Percentiles rank a stretch among this genome's conserved stretches.
Conservation (phyloP, 805 yeast genomes). For the Cyberlindnera suaveolens region DNA sequence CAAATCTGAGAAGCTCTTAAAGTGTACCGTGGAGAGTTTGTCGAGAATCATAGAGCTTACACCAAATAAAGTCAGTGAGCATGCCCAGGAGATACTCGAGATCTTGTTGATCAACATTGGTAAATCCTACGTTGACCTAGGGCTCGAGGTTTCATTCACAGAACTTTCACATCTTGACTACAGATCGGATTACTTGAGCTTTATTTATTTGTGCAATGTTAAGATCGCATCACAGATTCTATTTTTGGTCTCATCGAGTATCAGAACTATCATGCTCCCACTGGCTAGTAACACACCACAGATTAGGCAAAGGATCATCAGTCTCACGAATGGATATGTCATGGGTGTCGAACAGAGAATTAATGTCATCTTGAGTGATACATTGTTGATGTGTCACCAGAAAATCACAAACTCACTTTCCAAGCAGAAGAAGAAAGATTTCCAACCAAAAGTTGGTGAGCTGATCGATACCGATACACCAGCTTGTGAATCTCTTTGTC, state of each 20-base stretch:
- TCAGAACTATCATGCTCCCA: constrained; percentile 71
- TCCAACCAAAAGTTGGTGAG: constrained; percentile 34
- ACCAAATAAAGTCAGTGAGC: constrained; percentile 54
- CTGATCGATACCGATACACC: constrained; percentile 55
- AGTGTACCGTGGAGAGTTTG: constrained; percentile 68
- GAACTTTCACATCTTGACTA: constrained; percentile 33
- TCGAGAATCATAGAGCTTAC: constrained; percentile 71
- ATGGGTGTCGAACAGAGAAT: constrained; percentile 58
- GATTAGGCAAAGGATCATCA: constrained; percentile 52
- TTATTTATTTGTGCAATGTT: constrained; percentile 44
- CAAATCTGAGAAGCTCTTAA: constrained; percentile 57
- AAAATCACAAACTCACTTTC: constrained; percentile 46
- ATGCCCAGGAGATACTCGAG: constrained; percentile 61
- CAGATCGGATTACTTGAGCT: constrained; percentile 28
- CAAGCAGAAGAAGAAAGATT: constrained; percentile 74
- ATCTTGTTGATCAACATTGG: constrained; percentile 66
- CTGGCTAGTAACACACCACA: constrained; percentile 56
- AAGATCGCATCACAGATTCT: constrained; percentile 53
- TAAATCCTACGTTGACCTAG: constrained; percentile 64
- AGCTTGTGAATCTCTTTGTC: constrained; percentile 59
- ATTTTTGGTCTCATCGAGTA: constrained; percentile 61
- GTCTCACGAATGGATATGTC: constrained; percentile 54
- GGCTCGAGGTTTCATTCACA: constrained; percentile 63
- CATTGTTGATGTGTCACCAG: constrained; percentile 45
- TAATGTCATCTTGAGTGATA: constrained; percentile 55